phyloP scores from a whole-genome alignment of 2,329 filamentous ascomycete species.

The Exophiala xenobiotica region DNA sequence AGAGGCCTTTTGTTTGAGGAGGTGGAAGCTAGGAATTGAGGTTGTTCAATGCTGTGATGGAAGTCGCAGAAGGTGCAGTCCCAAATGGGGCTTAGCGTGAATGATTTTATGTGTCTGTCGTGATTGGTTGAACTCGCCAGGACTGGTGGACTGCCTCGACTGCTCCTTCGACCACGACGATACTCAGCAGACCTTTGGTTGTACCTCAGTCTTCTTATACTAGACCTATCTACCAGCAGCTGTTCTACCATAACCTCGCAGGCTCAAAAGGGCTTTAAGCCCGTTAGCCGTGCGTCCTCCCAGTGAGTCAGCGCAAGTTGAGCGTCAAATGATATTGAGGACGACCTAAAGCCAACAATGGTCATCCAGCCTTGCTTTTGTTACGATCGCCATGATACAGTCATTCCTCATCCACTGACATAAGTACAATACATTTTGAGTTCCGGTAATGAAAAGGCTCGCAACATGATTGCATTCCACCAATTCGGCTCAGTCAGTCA shows the following conservation, averaged over 20 bases:
- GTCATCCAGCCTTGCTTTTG: not conserved
- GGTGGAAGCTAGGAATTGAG: slow-evolving; percentile 10
- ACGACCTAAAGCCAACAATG: no score
- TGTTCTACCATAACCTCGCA: no score
- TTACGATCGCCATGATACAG: not conserved
- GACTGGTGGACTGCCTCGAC: slow-evolving; percentile 4
- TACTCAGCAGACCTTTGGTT: no score
- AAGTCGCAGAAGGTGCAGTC: slow-evolving; percentile 1
- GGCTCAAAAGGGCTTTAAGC: no score
- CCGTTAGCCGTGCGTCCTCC: no score
- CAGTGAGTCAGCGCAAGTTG: no score
- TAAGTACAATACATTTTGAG: no score
- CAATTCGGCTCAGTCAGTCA: slow-evolving; percentile 17
- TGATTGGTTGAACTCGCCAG: slow-evolving; percentile 4
- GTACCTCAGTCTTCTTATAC: no score
- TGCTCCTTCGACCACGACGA: no score
- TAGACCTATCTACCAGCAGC: no score
- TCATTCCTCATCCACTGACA: not conserved
- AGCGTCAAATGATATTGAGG: no score
- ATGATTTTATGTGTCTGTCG: slow-evolving; percentile 1
- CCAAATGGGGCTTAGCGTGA: not conserved
- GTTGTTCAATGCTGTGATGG: slow-evolving; percentile 5
- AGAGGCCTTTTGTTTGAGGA: slow-evolving; percentile 16
- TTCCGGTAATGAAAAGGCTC: not conserved
- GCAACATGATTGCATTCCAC: not conserved